phyloP scores from a whole-genome alignment of 148 eudicot species.

The Chenopodium album region DNA sequence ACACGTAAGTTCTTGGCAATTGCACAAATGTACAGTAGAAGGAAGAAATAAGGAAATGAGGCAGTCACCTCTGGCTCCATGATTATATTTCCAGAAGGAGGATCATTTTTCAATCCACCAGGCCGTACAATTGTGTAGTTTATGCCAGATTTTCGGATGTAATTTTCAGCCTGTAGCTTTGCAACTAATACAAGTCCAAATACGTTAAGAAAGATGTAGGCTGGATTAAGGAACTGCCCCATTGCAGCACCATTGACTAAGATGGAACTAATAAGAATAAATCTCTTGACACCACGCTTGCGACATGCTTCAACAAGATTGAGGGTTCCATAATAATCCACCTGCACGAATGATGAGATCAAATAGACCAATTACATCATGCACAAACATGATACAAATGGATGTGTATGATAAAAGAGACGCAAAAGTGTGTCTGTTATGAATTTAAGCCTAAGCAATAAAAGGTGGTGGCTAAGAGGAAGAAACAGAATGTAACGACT shows the following conservation, averaged over 20 bases:
- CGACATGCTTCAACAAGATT: constrained; percentile 94
- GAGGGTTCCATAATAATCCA: constrained; percentile 85
- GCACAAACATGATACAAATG: not conserved
- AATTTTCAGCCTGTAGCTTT: constrained; percentile 89
- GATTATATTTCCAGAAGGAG: constrained; percentile 82
- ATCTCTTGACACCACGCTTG: constrained; percentile 65
- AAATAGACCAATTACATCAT: not conserved
- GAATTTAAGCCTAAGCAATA: not conserved
- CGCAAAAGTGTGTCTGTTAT: not conserved
- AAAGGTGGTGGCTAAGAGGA: not conserved
- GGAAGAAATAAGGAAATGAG: not conserved
- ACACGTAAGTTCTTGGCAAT: not conserved
- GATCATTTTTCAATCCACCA: constrained; percentile 89
- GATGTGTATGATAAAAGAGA: not conserved
- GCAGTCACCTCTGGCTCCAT: constrained; percentile 81
- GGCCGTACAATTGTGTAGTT: constrained; percentile 90
- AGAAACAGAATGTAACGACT: not conserved
- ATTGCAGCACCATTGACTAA: constrained; percentile 96
- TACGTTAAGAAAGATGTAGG: constrained; percentile 81
- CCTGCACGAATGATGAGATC: constrained; percentile 37
- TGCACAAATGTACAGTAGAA: not conserved
- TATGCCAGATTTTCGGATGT: constrained; percentile 81
- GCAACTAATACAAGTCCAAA: constrained; percentile 81
- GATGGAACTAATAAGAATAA: constrained; percentile 78
- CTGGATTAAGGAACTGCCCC: constrained; percentile 92